Evolutionary conservation across 345 rosid species (phyloP), one percentile per base, ranked within the genome.

Genomic region (Aquilaria yunnanensis): DNA sequence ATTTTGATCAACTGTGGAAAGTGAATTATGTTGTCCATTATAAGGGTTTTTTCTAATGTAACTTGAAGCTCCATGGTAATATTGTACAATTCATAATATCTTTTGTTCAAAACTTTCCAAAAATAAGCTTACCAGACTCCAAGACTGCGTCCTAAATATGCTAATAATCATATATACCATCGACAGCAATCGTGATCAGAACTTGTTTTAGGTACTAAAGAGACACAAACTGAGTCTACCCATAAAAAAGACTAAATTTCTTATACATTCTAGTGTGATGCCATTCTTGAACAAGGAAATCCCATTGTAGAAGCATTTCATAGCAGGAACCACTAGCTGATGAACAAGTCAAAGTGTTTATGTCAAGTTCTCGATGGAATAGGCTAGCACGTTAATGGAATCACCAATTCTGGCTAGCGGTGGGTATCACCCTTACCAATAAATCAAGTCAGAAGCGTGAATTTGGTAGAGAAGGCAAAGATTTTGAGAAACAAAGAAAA

Each of bases 151-250:
- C 80, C 97, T 96, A 90, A 0, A 92, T 90, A 70, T 94, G 97
- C 74, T 94, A 96, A 77, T 94, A 94, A 72, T 86, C 96, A 63
- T 94, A 90, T 87, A 90, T 81, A 68, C 86, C 57, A 30, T 94
- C 96, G 32, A 97, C 99, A 47, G 96, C 89, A 71, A 85, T 83
- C 2, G 99, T 86, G 51, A 88, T 88, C 48, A 90, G 73, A 45
- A 89, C 99, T 54, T 81, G 85, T 81, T 88, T 94, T 70, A 90
- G 65, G 53, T 78, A 81, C 62, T 83, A 95, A 72, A 88, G 66
- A 32, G 84, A 53, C 61, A 86, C 83, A 64, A 67, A 67, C 50
- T 94, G 97, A 16, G 75, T 75, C 77, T 85, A 82, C 65, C 99
- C 66, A 92, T 74, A 0, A 92, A 97, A 11, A 96, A 90, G 53